These are phyloP conservation scores for Pelargonium exstipulatum DNA, from an alignment of 441 rosid species.

Conservation along the genomic window DNA sequence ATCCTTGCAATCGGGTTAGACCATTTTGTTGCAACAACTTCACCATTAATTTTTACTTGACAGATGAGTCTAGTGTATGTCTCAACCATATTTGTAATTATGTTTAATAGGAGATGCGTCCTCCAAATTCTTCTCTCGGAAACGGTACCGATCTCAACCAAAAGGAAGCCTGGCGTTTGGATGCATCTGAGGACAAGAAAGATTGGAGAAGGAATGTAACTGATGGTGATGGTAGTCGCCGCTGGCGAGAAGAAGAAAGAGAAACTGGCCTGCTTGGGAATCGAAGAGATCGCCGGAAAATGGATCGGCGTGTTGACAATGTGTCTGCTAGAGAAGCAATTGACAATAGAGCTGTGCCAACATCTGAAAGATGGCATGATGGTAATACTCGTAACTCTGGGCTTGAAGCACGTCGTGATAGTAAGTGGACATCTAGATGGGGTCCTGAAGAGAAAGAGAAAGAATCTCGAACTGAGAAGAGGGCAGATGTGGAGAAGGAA, in stretches of 20 bases:
- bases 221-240: constrained; percentile 56
- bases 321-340: constrained; percentile 41
- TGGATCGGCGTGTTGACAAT: constrained; percentile 62
- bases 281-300: constrained; percentile 70
- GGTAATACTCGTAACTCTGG: constrained; percentile 37
- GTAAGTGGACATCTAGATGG: constrained; percentile 98
- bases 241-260: constrained; percentile 98
- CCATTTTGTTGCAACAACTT: not conserved
- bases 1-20: not conserved
- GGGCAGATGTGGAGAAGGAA: constrained; percentile 57
- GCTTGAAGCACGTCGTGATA: constrained; percentile 62
- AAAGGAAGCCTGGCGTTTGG: constrained; percentile 84
- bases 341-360: constrained; percentile 49
- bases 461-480: constrained; percentile 63
- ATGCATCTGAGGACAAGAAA: constrained; percentile 72
- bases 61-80: not conserved
- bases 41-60: not conserved
- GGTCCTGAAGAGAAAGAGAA: constrained; percentile 97
- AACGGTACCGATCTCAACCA: constrained; percentile 46
- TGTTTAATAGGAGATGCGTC: constrained; percentile 52
- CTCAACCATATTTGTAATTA: constrained; percentile 1
- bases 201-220: constrained; percentile 64
- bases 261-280: constrained; percentile 77
- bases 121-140: constrained; percentile 53
- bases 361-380: constrained; percentile 72